Percentiles rank a stretch among this genome's conserved stretches.
phyloP scores from a whole-genome alignment of 495 filamentous ascomycete species.

The Niebla homalea region DNA sequence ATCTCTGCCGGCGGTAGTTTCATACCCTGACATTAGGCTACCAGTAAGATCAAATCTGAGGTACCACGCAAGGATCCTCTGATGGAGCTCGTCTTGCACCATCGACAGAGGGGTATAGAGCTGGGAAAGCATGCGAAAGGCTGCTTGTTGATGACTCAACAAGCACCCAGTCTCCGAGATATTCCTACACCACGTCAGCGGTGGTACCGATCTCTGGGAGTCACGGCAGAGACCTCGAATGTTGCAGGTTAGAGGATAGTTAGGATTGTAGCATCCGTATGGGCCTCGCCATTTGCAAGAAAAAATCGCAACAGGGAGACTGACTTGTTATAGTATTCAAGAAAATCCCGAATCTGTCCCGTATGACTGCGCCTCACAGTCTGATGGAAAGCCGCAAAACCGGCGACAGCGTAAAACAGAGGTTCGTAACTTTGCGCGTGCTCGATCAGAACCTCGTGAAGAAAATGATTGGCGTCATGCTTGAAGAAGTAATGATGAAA shows the following conservation, averaged over 20 bases:
- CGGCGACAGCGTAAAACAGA: slow-evolving; percentile 78
- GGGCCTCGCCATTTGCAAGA: slow-evolving; percentile 52
- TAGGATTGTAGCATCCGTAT: slow-evolving; percentile 62
- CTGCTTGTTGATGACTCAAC: slow-evolving; percentile 83
- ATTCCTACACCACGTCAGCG: slow-evolving; percentile 52
- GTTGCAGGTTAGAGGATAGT: slow-evolving; percentile 87
- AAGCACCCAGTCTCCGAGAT: slow-evolving; percentile 84
- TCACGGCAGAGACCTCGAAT: slow-evolving; percentile 53
- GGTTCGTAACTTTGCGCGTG: slow-evolving; percentile 67
- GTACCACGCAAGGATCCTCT: slow-evolving; percentile 75
- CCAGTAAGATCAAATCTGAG: slow-evolving; percentile 76
- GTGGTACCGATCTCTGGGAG: not conserved
- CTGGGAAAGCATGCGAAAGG: slow-evolving; percentile 63
- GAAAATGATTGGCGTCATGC: slow-evolving; percentile 51
- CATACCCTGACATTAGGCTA: slow-evolving; percentile 66
- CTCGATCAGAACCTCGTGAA: slow-evolving; percentile 55
- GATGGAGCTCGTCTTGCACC: slow-evolving; percentile 51
- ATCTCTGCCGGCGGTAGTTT: slow-evolving; percentile 57
- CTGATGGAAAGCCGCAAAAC: slow-evolving; percentile 79
- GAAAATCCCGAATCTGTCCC: slow-evolving; percentile 65
- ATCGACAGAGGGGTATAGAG: slow-evolving; percentile 67
- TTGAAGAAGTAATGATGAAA: slow-evolving; percentile 72
- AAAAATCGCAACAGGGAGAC: slow-evolving; percentile 62
- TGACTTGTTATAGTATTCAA: slow-evolving; percentile 82
- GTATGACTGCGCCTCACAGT: slow-evolving; percentile 47